These are phyloP conservation scores for Plantago major DNA, from an alignment of 257 asterid genomes.

Conservation along the genomic window DNA sequence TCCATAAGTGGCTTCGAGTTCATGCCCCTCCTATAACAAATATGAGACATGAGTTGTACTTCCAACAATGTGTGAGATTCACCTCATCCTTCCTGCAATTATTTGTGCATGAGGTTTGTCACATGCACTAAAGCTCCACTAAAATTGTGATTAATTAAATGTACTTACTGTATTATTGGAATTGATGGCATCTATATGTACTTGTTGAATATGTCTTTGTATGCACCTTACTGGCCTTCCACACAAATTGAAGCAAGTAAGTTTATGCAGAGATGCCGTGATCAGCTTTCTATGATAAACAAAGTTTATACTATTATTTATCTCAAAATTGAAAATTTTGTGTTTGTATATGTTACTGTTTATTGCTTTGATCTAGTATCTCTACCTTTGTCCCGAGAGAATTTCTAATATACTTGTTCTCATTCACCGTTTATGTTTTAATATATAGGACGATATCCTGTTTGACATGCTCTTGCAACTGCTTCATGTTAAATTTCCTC, in stretches of 20 bases:
- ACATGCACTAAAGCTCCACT: conserved; percentile 12
- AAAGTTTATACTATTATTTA: too few species aligned
- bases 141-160: too few species aligned
- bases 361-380: neutral
- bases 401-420: conserved; percentile 12
- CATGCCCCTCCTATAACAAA: conserved; percentile 45
- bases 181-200: too few species aligned
- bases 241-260: too few species aligned
- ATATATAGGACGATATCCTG: conserved; percentile 74
- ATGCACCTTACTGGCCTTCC: too few species aligned
- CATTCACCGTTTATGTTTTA: conserved; percentile 20
- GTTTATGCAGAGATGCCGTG: too few species aligned
- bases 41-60: conserved; percentile 34
- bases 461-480: conserved; percentile 82
- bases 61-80: conserved; percentile 43
- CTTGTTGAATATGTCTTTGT: too few species aligned
- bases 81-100: conserved; percentile 66
- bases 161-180: neutral
- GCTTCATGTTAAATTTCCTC: conserved; percentile 39
- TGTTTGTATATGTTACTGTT: neutral
- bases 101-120: conserved; percentile 81
- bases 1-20: conserved; percentile 63
- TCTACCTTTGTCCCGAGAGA: conserved; percentile 1
- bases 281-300: too few species aligned
- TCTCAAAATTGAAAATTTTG: neutral